Conservation (phyloP, 805 yeast genomes). For the Candida golubevii region DNA sequence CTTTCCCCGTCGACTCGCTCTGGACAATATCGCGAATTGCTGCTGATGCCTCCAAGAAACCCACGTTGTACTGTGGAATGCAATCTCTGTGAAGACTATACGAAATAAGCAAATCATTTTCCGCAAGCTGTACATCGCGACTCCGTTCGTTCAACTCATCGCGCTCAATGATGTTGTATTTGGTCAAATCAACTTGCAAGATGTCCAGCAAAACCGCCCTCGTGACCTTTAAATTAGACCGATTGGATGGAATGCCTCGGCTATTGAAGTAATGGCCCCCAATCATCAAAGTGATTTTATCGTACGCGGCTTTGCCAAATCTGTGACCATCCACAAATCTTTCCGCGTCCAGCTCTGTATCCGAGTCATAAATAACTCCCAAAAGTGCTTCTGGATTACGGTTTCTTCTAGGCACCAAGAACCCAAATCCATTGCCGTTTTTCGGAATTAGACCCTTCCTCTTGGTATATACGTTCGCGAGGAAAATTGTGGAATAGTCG, state of each 20-base stretch:
- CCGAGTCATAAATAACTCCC: constrained; percentile 91
- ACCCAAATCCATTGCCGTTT: constrained; percentile 73
- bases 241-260: constrained; percentile 28
- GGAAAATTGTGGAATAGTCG: constrained; percentile 48
- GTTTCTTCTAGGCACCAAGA: constrained; percentile 62
- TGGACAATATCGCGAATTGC: constrained; percentile 30
- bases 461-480: constrained; percentile 62
- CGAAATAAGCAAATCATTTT: constrained; percentile 29
- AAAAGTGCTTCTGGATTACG: constrained; percentile 53
- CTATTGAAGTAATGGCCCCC: constrained; percentile 65
- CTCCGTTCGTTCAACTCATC: constrained; percentile 20
- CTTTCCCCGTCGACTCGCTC: constrained; percentile 26
- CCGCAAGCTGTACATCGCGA: constrained; percentile 14
- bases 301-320: constrained; percentile 34
- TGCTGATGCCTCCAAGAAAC: constrained; percentile 47
- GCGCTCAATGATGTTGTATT: constrained; percentile 23
- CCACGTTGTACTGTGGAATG: constrained; percentile 77
- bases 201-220: constrained; percentile 23
- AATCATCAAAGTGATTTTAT: constrained; percentile 83
- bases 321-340: constrained; percentile 15
- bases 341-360: constrained; percentile 54
- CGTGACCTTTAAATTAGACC: constrained; percentile 23
- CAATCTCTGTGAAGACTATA: constrained; percentile 42
- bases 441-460: constrained; percentile 32
- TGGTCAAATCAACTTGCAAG: constrained; percentile 21